Conservation (phyloP, 1,284 basidiomycete genomes). For the Pisolithus thermaeus region DNA sequence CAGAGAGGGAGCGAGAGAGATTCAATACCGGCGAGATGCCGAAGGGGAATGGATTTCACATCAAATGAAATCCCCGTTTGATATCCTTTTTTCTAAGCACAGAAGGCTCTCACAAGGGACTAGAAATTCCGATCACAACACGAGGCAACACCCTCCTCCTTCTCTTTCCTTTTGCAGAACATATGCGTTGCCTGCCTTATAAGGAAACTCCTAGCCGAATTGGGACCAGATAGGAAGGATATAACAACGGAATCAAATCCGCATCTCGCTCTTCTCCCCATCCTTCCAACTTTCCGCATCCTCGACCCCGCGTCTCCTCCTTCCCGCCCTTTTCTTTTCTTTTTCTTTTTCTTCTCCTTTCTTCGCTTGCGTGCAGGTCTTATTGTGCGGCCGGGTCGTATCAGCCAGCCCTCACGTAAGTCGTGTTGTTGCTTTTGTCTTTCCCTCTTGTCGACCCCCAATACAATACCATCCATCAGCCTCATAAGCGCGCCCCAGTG, state of each 20-base stretch:
- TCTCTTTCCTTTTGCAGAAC: constrained; percentile 13
- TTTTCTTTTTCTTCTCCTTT: constrained; percentile 27
- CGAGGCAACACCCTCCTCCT: constrained; percentile 23
- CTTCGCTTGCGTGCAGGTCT: constrained; percentile 27
- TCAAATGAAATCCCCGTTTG: constrained; percentile 21
- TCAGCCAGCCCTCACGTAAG: constrained; percentile 30
- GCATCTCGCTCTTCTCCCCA: constrained; percentile 19
- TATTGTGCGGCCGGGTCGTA: constrained; percentile 31
- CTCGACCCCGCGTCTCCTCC: constrained; percentile 25
- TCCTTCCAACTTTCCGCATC: constrained; percentile 23
- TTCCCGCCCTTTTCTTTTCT: constrained; percentile 20
- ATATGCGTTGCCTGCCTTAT: constrained; percentile 15
- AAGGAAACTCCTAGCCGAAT: constrained; percentile 1
- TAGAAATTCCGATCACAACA: constrained; percentile 26
- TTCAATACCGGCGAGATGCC: not conserved
- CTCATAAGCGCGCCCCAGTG: constrained; percentile 29
- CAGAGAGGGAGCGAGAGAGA: too few relatives aligned
- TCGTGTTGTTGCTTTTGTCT: constrained; percentile 7
- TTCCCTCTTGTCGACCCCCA: not conserved
- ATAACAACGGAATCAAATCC: constrained; percentile 30
- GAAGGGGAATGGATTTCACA: constrained; percentile 18
- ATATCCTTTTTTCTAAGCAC: constrained; percentile 6
- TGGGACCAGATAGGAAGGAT: constrained; percentile 12
- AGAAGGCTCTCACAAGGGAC: constrained; percentile 18
- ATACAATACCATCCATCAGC: constrained; percentile 10